Evolutionary conservation across 1,284 basidiomycete species (phyloP), one percentile per base, ranked within the genome.

Genomic region (Ustilago vetiveriae): DNA sequence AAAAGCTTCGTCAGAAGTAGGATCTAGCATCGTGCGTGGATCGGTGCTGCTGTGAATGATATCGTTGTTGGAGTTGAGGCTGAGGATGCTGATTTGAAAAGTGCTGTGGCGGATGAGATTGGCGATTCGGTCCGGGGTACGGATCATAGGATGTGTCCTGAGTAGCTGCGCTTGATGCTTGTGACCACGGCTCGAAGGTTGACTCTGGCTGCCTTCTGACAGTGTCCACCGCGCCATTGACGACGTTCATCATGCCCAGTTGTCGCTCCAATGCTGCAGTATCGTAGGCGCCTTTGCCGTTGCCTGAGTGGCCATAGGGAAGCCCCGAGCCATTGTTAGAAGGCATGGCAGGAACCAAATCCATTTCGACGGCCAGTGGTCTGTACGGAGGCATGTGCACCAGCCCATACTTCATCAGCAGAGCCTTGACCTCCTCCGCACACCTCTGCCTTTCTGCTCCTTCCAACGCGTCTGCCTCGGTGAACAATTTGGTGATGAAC

Each of bases 401-500:
- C 19, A 82, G 66, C 3, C 67, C 52, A 39, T 83, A 73, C 7
- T 66, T 39, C 1, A 63, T 26, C 35, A 84, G 29, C 3, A 79
- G 48, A 4, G 46, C 38, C 19, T 72, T 72, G 21, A 82, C 65
- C 17, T 76, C 71, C 7, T 93, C 92, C 2, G 91, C 85, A 72
- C 91, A 91, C 37, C 83, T 84, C 3, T 85, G 84, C 79, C 90
- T 91, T 69, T 90, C 87, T 2, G 84, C 80, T 8, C 88, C 86
- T 38, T 92, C 88, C 59, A 97, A 47, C 16, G 67, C 36, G 4
- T 46, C 52, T 6, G 45, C 45, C 7, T 68, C 54, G 3, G 90
- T 90, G 67, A 98, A 84, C 63, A 98, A 90, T 84, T 97, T 97
- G 83, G 92, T 91, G 32, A 98, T 89, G 37, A 96, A 92, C 27